Percentiles rank a stretch among this genome's conserved stretches.
These are phyloP conservation scores for Aspergillus kassunensis DNA, from an alignment of 495 filamentous ascomycete genomes.

Conservation along the genomic window DNA sequence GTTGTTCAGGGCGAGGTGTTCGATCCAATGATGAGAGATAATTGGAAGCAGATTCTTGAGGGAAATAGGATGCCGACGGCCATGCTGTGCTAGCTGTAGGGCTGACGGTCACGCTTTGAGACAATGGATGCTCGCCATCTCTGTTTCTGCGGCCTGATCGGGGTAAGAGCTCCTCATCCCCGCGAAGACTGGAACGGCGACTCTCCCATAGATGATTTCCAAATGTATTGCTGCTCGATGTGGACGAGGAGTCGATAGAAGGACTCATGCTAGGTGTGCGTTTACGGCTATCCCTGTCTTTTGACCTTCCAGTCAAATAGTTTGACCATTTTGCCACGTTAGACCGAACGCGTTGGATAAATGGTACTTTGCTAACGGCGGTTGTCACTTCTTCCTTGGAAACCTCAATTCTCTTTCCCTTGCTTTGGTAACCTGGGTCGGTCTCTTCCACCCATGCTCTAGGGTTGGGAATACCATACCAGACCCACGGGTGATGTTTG, in stretches of 20 bases:
- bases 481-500: slow-evolving; percentile 93
- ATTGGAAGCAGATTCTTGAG: slow-evolving; percentile 31
- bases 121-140: slow-evolving; percentile 71
- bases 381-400: slow-evolving; percentile 83
- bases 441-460: slow-evolving; percentile 87
- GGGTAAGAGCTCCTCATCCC: slow-evolving; percentile 56
- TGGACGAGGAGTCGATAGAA: slow-evolving; percentile 34
- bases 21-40: slow-evolving; percentile 35
- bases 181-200: slow-evolving; percentile 65
- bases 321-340: slow-evolving; percentile 54
- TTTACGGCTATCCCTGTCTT: slow-evolving; percentile 51
- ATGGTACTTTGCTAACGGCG: slow-evolving; percentile 83
- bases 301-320: slow-evolving; percentile 56
- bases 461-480: slow-evolving; percentile 72
- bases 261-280: slow-evolving; percentile 31
- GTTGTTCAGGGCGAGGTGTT: slow-evolving; percentile 39
- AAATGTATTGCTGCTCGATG: slow-evolving; percentile 28
- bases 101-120: slow-evolving; percentile 74
- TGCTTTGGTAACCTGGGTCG: slow-evolving; percentile 74
- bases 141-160: slow-evolving; percentile 37
- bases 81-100: slow-evolving; percentile 47
- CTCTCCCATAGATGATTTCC: slow-evolving; percentile 37
- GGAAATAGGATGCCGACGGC: slow-evolving; percentile 41
- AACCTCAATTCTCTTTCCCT: slow-evolving; percentile 88
- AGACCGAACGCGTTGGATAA: slow-evolving; percentile 65